Base-by-base conservation (phyloP, 2,329 filamentous ascomycete species). In the Ceratocystis papillata region DNA sequence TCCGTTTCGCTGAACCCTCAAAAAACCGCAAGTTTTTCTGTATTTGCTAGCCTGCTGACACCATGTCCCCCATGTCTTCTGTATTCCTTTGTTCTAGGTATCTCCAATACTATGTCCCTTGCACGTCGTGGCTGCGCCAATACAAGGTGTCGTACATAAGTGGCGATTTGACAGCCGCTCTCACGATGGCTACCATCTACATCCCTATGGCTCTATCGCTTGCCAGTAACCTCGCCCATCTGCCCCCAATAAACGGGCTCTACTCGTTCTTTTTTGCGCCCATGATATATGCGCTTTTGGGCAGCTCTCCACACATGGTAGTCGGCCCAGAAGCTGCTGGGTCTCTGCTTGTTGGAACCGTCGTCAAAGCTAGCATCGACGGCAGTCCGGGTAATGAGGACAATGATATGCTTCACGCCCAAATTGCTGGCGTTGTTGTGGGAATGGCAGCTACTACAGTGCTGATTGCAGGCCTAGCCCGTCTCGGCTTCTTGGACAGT, bases 131-230 rank as follows among this genome's bases (percentile, higher is more conserved):
- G 94, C 87, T 96, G 69, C 81, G 80, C 64, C 90, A 96, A 76
- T 99, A 99, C 76, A 85, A 83, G 71, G 86, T 85, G 81, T 83
- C 84, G 2, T 96, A 89, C 75, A 76, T 97, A 61, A 84, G 87
- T 71, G 94, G 94, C 61, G 94, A 99, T 75, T 77, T 97, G 20
- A 80, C 96, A 15, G 88, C 93, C 7, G 92, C 93, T 62, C 75
- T 97, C 69, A 97, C 94, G n/a, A 87, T 99, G 78, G 90, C 93
- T n/a, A 96, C 92, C 30, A 94, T 99, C 78, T 99, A 99, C 75
- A 88, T 99, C 46, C 94, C 94, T 63, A 96, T 99, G 92, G 88
- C 91, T 0, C 82, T 99, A 15, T 97, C 94, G 0, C 87, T 95
- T 69, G 91, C 94, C 65, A 86, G 90, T 50, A 97, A 97, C 73